Conservation (phyloP, 257 asterid species). For the Solanum sejunctum region DNA sequence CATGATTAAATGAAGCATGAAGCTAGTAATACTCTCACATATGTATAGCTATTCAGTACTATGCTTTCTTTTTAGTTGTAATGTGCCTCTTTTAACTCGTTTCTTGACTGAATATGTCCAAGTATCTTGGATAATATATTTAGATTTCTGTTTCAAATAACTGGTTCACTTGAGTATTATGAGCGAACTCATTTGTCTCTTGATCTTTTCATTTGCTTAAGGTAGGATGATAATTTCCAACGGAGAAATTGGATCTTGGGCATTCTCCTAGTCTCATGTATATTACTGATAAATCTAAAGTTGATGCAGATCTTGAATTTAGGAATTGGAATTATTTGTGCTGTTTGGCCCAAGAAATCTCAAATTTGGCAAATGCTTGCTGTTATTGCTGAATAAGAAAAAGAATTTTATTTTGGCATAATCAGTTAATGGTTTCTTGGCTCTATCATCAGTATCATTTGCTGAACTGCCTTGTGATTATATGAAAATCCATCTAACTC, state of each 20-base stretch:
- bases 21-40: neutral
- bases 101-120: neutral
- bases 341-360: neutral
- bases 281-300: neutral
- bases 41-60: neutral
- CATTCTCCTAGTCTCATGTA: neutral
- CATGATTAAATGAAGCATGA: neutral
- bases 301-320: neutral
- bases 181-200: neutral
- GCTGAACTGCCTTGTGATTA: neutral
- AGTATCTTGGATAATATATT: neutral
- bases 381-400: neutral
- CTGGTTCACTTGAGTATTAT: neutral
- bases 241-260: neutral
- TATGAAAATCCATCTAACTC: neutral
- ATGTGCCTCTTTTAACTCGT: neutral
- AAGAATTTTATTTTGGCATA: neutral
- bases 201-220: neutral
- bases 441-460: neutral
- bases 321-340: neutral
- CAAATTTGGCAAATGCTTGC: neutral
- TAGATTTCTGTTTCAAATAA: neutral
- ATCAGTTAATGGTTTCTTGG: neutral
- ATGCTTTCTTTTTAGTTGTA: neutral
- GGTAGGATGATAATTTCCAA: neutral